Base-by-base conservation (phyloP, 2,329 filamentous ascomycete genomes). In the Pseudocercospora vitis region DNA sequence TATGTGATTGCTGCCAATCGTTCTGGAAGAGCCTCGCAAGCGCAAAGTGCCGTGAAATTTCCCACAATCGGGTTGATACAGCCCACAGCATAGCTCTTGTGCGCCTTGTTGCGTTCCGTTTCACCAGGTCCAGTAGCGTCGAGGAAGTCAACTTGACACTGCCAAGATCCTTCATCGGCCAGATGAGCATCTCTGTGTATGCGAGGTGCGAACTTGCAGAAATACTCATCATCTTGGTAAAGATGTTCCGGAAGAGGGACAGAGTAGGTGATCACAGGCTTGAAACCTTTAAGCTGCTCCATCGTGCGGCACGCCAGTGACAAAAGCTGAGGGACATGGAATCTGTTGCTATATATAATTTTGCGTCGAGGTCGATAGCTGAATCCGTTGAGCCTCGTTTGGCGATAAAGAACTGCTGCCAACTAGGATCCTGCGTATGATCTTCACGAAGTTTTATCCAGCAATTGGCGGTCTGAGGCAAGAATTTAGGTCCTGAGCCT, bases 71-170 rank as follows among this genome's bases (percentile, higher is more conserved):
- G 47, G 12, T 49, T 49, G 47, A 49, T 49, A 26, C 47, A 49
- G 14, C 47, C 47, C 11, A 49, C 47, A 18, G 47, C 47, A 12
- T 49, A 49, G 23, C 47, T 49, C 31, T 49, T 49, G 31, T 49
- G 47, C 5, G 19, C 32, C 33, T 49, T 49, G 47, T 49, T 49
- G 12, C 47, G 47, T 19, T 35, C 47, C 23, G 47, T 23, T 12
- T 47, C 44, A 12, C 11, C 44, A 11, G 44, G 44, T 4, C 44
- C 26, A 12, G 24, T 47, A 16, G 44, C 44, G 19, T 47, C 32
- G 4, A 47, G 19, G 16, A 47, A 47, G 19, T 47, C 44, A 19
- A 47, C 44, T 18, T 47, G 44, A 19, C 44, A 47, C 44, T 47
- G 44, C 44, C 44, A 47, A 29, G 44, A 47, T n/a, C 44, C 44